Evolutionary conservation across 495 filamentous ascomycete species (phyloP).

Genomic region (Xylaria palmicola): DNA sequence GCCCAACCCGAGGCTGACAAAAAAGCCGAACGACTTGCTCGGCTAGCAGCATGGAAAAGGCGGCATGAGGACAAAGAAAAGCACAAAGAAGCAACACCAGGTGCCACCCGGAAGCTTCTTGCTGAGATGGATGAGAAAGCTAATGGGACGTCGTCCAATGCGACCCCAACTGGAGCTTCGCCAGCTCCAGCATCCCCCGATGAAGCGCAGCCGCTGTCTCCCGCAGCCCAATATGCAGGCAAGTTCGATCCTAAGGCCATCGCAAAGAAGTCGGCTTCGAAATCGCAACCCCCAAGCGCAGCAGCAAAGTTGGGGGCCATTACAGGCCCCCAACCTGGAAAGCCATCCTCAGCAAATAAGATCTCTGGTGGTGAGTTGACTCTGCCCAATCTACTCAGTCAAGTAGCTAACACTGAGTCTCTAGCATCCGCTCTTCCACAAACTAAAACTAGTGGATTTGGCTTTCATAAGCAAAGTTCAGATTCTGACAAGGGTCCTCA

Average conservation of each 20-base stretch:
- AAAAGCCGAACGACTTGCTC: conserved; percentile 78
- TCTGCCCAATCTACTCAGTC: background rate
- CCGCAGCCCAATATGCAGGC: conserved; percentile 62
- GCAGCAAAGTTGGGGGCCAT: conserved; percentile 41
- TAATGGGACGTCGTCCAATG: conserved; percentile 52
- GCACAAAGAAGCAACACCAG: conserved; percentile 64
- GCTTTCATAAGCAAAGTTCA: conserved; percentile 65
- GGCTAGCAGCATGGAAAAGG: conserved; percentile 87
- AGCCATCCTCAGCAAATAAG: conserved; percentile 19
- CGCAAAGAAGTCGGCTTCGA: conserved; percentile 64
- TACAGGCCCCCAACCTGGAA: conserved; percentile 21
- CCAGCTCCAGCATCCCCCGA: conserved; percentile 43
- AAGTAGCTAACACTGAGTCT: background rate
- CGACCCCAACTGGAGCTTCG: conserved; percentile 59
- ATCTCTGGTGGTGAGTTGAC: conserved; percentile 23
- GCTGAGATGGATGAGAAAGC: conserved; percentile 76
- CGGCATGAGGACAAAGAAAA: conserved; percentile 83
- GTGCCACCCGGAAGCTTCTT: conserved; percentile 64
- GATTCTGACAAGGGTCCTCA: conserved; percentile 66
- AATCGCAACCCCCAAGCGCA: conserved; percentile 49
- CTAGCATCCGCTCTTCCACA: conserved; percentile 56
- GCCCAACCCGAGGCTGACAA: conserved; percentile 76
- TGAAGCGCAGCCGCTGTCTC: conserved; percentile 35
- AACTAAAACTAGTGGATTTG: conserved; percentile 80
- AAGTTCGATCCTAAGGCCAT: conserved; percentile 92